Evolutionary conservation across 345 rosid species (phyloP).

Genomic region (Ceriops decandra): DNA sequence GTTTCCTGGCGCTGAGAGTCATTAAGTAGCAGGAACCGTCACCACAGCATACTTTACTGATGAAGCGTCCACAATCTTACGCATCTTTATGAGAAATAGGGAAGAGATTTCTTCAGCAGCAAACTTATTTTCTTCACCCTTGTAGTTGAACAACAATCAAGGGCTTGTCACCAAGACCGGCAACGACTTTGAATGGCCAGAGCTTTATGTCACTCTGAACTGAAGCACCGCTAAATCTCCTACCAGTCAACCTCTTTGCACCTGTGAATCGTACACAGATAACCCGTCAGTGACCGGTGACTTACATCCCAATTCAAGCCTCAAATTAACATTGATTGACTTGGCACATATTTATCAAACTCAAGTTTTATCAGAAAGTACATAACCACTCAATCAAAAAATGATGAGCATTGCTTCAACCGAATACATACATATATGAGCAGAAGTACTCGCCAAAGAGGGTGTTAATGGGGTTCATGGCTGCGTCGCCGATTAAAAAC

Average conservation of each 20-base stretch:
- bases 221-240: conserved; percentile 16
- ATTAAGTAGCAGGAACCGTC: conserved; percentile 23
- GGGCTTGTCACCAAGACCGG: conserved; percentile 22
- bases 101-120: conserved; percentile 25
- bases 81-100: conserved; percentile 21
- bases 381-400: no score
- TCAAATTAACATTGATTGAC: no score
- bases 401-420: no score
- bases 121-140: conserved; percentile 26
- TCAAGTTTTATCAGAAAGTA: no score
- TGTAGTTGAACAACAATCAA: conserved; percentile 24
- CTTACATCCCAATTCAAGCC: no score
- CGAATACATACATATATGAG: no score
- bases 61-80: conserved; percentile 23
- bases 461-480: conserved; percentile 32
- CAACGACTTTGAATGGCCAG: conserved; percentile 23
- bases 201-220: conserved; percentile 21
- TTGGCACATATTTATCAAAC: no score
- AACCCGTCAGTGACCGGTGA: not conserved
- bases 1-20: conserved; percentile 23
- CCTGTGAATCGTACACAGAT: not conserved
- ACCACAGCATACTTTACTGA: conserved; percentile 17
- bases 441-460: conserved; percentile 15
- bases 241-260: conserved; percentile 26
- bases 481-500: conserved; percentile 29